phyloP scores from a whole-genome alignment of 495 filamentous ascomycete species.

The Penicillium argentinense region DNA sequence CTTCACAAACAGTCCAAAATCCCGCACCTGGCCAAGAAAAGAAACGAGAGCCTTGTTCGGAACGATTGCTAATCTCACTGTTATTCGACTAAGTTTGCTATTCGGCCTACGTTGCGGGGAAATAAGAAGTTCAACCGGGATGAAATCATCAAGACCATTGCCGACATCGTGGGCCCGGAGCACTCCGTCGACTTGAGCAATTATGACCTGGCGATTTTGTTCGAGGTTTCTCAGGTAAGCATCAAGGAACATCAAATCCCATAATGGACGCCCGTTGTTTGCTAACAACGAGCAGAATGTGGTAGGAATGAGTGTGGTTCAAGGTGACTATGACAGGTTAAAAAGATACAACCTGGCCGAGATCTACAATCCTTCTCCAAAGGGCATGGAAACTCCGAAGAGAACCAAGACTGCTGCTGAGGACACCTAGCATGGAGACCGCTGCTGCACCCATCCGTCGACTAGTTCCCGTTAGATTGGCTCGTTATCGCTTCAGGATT shows the following conservation, averaged over 20 bases:
- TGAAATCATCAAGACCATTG: constrained; percentile 75
- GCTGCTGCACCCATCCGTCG: too few relatives aligned
- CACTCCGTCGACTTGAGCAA: constrained; percentile 83
- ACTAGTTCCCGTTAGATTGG: too few relatives aligned
- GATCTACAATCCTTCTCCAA: constrained; percentile 53
- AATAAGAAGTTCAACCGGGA: constrained; percentile 74
- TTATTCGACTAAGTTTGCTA: constrained; percentile 69
- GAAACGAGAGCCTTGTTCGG: background rate
- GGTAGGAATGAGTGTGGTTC: constrained; percentile 76
- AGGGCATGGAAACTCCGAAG: constrained; percentile 10
- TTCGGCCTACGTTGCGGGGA: constrained; percentile 79
- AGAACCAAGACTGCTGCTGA: background rate
- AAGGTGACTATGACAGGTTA: constrained; percentile 64
- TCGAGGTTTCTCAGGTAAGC: constrained; percentile 85
- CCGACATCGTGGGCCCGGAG: constrained; percentile 59
- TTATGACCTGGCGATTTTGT: constrained; percentile 81
- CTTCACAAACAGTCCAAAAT: background rate
- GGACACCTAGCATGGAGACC: background rate
- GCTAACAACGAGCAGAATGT: constrained; percentile 56
- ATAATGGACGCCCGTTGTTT: background rate
- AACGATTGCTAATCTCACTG: constrained; percentile 9
- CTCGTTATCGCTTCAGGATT: too few relatives aligned
- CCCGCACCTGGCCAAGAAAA: background rate
- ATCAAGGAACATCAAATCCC: background rate
- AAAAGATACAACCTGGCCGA: constrained; percentile 74